phyloP scores from a whole-genome alignment of 192 early-diverging fungal genomes.

The Chytriomyces sp. region DNA sequence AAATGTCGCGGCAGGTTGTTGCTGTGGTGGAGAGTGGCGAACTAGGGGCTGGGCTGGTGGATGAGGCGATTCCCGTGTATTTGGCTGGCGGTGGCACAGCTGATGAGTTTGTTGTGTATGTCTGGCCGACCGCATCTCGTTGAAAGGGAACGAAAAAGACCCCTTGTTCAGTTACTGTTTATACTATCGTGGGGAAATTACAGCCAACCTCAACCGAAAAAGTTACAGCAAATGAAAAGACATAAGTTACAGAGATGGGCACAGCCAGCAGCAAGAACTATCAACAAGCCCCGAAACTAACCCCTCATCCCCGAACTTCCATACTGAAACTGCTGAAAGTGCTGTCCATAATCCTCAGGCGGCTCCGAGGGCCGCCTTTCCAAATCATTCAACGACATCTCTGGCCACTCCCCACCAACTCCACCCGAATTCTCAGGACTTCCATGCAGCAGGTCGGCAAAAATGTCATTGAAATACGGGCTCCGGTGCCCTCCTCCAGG shows the following conservation, averaged over 20 bases:
- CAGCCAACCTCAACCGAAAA: too few species aligned
- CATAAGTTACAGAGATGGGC: too few species aligned
- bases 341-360: too few species aligned
- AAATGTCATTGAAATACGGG: slow-evolving; percentile 36
- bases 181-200: too few species aligned
- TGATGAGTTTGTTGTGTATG: slow-evolving; percentile 23
- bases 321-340: too few species aligned
- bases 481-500: not conserved
- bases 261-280: too few species aligned
- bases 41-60: not conserved
- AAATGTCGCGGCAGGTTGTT: slow-evolving; percentile 24
- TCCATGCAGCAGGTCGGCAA: slow-evolving; percentile 46
- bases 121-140: not conserved
- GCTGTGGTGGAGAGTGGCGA: not conserved
- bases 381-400: too few species aligned
- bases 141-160: not conserved
- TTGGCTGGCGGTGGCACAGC: slow-evolving; percentile 7
- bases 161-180: not conserved
- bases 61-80: slow-evolving; percentile 10
- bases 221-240: too few species aligned
- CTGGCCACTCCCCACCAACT: not conserved
- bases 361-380: too few species aligned
- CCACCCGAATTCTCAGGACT: slow-evolving; percentile 31
- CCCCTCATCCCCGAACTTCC: too few species aligned
- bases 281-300: too few species aligned